Evolutionary conservation across 768 basidiomycete genomes (phyloP).

Genomic region (Xanthoconium purpureum): DNA sequence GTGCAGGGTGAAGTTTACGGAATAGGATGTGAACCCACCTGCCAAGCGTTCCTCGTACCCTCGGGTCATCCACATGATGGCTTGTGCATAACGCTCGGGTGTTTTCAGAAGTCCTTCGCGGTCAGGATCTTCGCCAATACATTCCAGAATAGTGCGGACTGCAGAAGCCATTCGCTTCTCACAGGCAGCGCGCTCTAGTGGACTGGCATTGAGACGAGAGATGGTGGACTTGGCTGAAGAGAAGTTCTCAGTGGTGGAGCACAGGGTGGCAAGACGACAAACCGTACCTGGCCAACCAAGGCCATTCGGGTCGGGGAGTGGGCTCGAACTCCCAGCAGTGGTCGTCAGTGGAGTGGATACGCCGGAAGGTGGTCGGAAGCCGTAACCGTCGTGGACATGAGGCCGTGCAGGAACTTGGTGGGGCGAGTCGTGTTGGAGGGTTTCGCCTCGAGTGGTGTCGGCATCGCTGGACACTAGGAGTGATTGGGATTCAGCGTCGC

Average conservation of each 20-base stretch:
- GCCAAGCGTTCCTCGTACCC: conserved; percentile 95
- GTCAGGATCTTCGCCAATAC: conserved; percentile 97
- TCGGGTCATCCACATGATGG: conserved; percentile 98
- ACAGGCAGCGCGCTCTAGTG: conserved; percentile 65
- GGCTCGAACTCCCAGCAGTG: conserved; percentile 26
- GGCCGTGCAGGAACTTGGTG: conserved; percentile 25
- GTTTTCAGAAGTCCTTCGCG: conserved; percentile 90
- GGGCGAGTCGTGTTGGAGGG: conserved; percentile 10
- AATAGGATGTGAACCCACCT: conserved; percentile 46
- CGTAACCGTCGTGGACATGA: conserved; percentile 71
- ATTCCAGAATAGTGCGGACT: conserved; percentile 89
- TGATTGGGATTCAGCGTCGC: conserved; percentile 3
- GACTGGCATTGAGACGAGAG: conserved; percentile 76
- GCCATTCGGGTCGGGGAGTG: conserved; percentile 59
- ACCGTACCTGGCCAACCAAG: conserved; percentile 88
- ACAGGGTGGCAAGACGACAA: conserved; percentile 4
- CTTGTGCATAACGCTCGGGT: conserved; percentile 94
- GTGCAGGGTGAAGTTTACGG: conserved; percentile 11
- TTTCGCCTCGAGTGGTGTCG: conserved; percentile 8
- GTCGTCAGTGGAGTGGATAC: conserved; percentile 55
- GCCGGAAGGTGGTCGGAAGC: conserved; percentile 72
- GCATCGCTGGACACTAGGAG: conserved; percentile 2
- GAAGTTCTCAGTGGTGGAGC: conserved; percentile 13
- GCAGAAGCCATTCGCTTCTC: conserved; percentile 79
- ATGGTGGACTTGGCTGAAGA: conserved; percentile 82